Evolutionary conservation across 208 protist species (phyloP).

Genomic region (Leishmania turanica): DNA sequence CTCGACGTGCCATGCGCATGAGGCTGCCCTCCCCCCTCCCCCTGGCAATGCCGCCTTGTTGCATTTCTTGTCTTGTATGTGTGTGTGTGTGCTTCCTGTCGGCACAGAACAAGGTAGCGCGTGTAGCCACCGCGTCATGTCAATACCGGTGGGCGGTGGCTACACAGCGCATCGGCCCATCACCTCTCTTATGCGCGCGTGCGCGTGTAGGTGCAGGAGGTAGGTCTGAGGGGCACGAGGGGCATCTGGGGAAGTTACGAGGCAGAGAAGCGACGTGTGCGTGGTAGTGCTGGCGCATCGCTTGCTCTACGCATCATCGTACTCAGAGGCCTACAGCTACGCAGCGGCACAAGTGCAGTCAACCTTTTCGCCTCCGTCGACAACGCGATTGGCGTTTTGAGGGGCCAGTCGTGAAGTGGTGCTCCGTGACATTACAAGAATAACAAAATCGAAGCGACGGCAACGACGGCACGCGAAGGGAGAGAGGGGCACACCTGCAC

Average conservation of each 20-base stretch:
- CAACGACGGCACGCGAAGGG: neutral
- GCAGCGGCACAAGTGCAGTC: neutral
- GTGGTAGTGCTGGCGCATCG: neutral
- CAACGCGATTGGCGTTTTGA: neutral
- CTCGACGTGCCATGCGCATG: neutral
- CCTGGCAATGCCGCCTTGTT: neutral
- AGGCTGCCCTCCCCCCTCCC: neutral
- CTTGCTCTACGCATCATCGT: neutral
- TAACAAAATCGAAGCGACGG: neutral
- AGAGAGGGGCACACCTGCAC: neutral
- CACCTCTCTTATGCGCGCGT: neutral
- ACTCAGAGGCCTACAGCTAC: conserved; percentile 1
- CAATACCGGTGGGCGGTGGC: neutral
- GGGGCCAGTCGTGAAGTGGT: neutral
- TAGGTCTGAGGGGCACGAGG: neutral
- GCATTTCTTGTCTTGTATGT: neutral
- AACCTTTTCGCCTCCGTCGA: neutral
- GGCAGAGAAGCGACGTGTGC: neutral
- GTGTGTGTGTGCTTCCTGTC: neutral
- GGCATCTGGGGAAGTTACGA: neutral
- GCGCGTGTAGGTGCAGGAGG: neutral
- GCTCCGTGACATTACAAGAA: neutral
- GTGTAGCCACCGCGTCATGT: neutral
- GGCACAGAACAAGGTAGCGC: neutral
- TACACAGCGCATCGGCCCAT: neutral